Evolutionary conservation across 2,329 filamentous ascomycete species (phyloP), one percentile per base, ranked within the genome.

Genomic region (Exophiala alcalophila): DNA sequence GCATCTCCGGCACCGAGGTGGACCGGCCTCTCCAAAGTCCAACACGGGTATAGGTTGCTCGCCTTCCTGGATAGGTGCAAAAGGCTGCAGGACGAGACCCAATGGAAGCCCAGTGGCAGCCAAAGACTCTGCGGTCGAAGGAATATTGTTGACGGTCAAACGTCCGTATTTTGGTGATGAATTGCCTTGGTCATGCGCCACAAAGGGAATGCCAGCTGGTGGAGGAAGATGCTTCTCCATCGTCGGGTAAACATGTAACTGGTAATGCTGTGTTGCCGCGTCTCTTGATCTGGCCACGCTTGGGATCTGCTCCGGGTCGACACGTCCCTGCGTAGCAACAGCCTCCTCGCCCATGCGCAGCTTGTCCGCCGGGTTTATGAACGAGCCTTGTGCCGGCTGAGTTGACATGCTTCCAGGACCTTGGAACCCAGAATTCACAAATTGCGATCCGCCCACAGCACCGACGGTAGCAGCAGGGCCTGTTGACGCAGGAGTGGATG

Each of bases 151-250:
- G 65, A 97, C 72, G 0, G 89, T 95, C 43, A 98, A 76, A 42
- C 92, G 83, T 34, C 89, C 86, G 62, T 87, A 92, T 65, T 96
- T 96, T 23, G 92, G 92, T 10, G 92, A 96, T 4, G 92, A 84
- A 63, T 96, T 98, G 57, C 92, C 92, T 65, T 98, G 92, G 58
- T 98, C 92, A 58, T 83, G 86, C n/a, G 90, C 86, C 25, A 96
- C 84, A 59, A 92, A 97, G 2, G 92, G 89, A 15, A 92, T 77
- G 4, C 85, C 80, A 10, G 90, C 86, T 2, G 92, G 89, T 32
- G 92, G 92, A 8, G 92, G 90, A 2, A 95, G 75, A 61, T 95
- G 89, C 46, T 86, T 86, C 67, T 97, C 91, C 70, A 97, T 94
- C 3, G 92, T 98, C 12, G 91, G 89, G 63, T 96, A 97, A 37